These are phyloP conservation scores for Benincasa hispida DNA, from an alignment of 306 rosid species.

Conservation along the genomic window DNA sequence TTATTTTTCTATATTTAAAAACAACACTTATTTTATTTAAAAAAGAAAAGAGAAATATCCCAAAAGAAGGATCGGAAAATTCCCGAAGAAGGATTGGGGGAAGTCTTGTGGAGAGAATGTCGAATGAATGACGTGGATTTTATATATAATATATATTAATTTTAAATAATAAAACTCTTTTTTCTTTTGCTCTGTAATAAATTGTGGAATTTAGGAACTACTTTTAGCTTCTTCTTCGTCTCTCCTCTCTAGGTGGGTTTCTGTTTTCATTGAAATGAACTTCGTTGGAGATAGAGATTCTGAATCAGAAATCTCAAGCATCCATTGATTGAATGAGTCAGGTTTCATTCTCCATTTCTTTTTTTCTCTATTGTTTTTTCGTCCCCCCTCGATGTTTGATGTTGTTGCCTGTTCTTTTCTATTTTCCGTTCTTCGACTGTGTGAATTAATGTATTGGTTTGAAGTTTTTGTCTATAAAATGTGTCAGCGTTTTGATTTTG, in stretches of 20 bases:
- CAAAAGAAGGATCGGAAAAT: not conserved
- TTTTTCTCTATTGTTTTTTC: not conserved
- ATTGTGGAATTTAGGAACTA: not conserved
- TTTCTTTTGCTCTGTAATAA: not conserved
- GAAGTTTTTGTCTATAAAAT: not conserved
- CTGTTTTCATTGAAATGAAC: not conserved
- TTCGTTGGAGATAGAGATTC: not conserved
- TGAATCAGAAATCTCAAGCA: not conserved
- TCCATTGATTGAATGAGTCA: constrained; percentile 1
- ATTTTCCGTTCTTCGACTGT: not conserved
- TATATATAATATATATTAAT: not conserved
- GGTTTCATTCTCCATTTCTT: not conserved
- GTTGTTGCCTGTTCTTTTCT: not conserved
- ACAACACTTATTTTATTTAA: not conserved
- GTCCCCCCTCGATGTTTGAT: not conserved
- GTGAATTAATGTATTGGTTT: not conserved
- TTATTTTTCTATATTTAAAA: too few relatives aligned
- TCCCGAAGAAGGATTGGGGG: not conserved
- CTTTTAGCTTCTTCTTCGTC: not conserved
- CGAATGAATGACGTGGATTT: not conserved
- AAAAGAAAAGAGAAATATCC: not conserved
- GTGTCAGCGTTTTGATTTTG: not conserved
- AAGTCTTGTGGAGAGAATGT: not conserved
- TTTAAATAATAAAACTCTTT: not conserved
- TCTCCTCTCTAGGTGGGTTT: not conserved